Base-by-base conservation (phyloP, 2,329 filamentous ascomycete species). In the Cercospora nicotianae region DNA sequence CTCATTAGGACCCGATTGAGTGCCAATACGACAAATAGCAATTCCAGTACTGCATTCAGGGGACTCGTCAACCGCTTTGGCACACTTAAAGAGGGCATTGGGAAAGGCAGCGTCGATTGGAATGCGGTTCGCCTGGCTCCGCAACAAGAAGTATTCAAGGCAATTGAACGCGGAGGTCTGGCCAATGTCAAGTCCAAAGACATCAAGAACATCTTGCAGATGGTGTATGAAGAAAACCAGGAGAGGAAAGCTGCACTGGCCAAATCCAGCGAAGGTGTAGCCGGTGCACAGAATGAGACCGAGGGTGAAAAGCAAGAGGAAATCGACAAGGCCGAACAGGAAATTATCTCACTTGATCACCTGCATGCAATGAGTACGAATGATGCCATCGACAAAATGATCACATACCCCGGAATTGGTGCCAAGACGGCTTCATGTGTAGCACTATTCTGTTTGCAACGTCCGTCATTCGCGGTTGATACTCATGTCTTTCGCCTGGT, bases 71-170 rank as follows among this genome's bases (percentile, higher is more conserved):
- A 85, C 18, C 84, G 80, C 36, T 93, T 90, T 70, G 90, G 91
- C 0, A 82, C 87, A 18, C 79, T 90, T 3, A 77, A 87, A 33
- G 82, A 85, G 51, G 88, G 90, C 6, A 80, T 90, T 9, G 90
- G 90, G 5, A 88, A 89, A 72, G 90, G 89, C 3, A 91, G 89
- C 64, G 89, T 93, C 7, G 83, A 93, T 75, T 94, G 91, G 90
- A 87, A 92, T 72, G 87, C 87, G 9, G 89, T 94, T 1, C 86
- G 88, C 23, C 78, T 81, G 28, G 87, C 89, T 1, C 78, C 86
- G 1, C 76, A 86, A 4, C 81, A 85, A 45, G 86, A 90, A 5
- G 82, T 95, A n/a, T 87, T 86, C 57, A 81, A 89, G 61, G 87
- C 90, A 0, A 93, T 95, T 75, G 88, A 87, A 72, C 80, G 81